Evolutionary conservation across 2,329 filamentous ascomycete genomes (phyloP).

Genomic region (Penicillium glabrum): DNA sequence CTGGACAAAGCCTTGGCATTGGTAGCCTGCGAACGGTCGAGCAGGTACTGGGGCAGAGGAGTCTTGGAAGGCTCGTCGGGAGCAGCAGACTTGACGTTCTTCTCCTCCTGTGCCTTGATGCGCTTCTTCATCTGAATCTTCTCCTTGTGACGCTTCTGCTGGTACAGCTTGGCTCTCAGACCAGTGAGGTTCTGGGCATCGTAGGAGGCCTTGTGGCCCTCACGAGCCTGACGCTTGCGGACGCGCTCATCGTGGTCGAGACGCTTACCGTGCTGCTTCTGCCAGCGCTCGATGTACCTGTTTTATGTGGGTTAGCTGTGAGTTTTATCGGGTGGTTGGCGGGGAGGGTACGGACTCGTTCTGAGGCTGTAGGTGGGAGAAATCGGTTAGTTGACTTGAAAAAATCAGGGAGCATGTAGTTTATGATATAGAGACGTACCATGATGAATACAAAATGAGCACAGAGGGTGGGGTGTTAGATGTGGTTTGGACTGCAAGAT

Average conservation of each 20-base stretch:
- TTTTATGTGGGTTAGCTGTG: conserved; percentile 15
- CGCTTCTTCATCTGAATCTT: conserved; percentile 98
- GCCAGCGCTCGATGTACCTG: conserved; percentile 72
- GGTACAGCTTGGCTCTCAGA: conserved; percentile 86
- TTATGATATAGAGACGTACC: conserved; percentile 22
- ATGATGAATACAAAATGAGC: conserved; percentile 28
- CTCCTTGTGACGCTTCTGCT: conserved; percentile 91
- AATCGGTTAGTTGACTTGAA: conserved; percentile 7
- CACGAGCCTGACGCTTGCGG: conserved; percentile 83
- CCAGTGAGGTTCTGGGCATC: conserved; percentile 93
- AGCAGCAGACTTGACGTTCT: conserved; percentile 84
- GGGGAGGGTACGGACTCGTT: conserved; percentile 40
- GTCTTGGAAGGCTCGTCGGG: conserved; percentile 73
- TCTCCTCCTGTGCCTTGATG: conserved; percentile 93
- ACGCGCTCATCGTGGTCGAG: conserved; percentile 85
- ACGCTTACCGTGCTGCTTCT: conserved; percentile 61
- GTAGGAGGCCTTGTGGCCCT: conserved; percentile 82
- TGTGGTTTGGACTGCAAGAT: conserved; percentile 23
- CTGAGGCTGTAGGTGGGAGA: conserved; percentile 34
- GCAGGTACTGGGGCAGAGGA: conserved; percentile 86
- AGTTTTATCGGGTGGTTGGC: conserved; percentile 11
- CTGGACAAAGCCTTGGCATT: conserved; percentile 74
- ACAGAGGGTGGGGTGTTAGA: conserved; percentile 15
- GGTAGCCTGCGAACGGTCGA: conserved; percentile 73
- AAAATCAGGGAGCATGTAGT: neutral